phyloP scores from a whole-genome alignment of 1,139 yeast genomes.

The Taphrina communis region DNA sequence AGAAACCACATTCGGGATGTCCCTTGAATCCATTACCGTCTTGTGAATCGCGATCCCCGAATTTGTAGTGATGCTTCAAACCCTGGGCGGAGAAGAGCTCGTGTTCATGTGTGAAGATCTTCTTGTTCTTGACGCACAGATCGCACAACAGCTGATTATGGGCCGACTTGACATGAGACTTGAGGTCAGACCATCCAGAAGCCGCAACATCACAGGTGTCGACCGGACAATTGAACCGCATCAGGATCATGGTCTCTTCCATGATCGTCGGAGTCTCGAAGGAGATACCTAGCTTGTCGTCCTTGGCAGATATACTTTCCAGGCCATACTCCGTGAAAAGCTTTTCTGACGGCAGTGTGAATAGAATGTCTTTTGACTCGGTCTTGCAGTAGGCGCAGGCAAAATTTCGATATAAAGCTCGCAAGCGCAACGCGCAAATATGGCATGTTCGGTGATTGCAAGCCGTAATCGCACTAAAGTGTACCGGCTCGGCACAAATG shows the following conservation, averaged over 20 bases:
- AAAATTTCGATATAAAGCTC: conserved; percentile 76
- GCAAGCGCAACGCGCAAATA: conserved; percentile 77
- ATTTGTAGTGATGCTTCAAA: conserved; percentile 70
- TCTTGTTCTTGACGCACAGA: conserved; percentile 75
- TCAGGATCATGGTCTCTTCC: conserved; percentile 59
- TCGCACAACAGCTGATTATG: conserved; percentile 69
- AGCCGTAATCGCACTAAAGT: conserved; percentile 70
- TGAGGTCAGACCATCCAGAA: conserved; percentile 62
- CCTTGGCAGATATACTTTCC: conserved; percentile 51
- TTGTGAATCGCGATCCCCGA: conserved; percentile 57
- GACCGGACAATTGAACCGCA: conserved; percentile 65
- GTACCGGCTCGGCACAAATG: conserved; percentile 79
- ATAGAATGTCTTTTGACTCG: conserved; percentile 64
- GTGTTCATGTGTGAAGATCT: conserved; percentile 76
- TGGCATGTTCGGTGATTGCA: conserved; percentile 89
- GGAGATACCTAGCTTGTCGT: conserved; percentile 49
- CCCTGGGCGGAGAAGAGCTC: conserved; percentile 66
- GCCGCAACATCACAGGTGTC: conserved; percentile 56
- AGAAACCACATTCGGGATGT: conserved; percentile 87
- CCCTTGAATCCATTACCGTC: conserved; percentile 74
- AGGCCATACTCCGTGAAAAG: conserved; percentile 55
- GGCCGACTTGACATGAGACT: conserved; percentile 65
- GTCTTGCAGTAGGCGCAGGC: conserved; percentile 79
- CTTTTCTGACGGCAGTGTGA: conserved; percentile 60
- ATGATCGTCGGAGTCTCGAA: conserved; percentile 50